Conservation (phyloP, 1,284 basidiomycete species). For the Chalciporus sp. region DNA sequence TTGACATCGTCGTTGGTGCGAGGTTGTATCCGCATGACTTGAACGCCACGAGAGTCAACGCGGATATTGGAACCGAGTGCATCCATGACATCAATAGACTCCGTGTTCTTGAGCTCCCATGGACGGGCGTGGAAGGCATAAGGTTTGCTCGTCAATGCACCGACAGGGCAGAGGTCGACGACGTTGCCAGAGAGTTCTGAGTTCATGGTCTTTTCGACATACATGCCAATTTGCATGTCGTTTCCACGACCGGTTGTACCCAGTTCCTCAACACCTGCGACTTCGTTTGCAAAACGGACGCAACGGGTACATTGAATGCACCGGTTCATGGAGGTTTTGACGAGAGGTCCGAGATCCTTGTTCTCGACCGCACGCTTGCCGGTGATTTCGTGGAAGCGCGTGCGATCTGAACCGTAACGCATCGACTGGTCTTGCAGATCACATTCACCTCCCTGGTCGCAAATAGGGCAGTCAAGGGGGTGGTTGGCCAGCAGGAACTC, state of each 20-base stretch:
- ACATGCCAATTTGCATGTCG: constrained; percentile 98
- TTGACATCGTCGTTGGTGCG: constrained; percentile 98
- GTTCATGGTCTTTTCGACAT: constrained; percentile 97
- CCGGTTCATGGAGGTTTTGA: constrained; percentile 99
- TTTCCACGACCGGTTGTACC: constrained; percentile 98
- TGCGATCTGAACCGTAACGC: constrained; percentile 97
- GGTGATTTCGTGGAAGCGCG: constrained; percentile 96
- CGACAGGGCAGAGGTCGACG: constrained; percentile 96
- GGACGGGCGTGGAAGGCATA: constrained; percentile 97
- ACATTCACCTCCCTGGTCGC: constrained; percentile 98
- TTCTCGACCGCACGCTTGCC: constrained; percentile 99
- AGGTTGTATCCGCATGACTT: constrained; percentile 98
- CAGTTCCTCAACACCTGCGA: constrained; percentile 97
- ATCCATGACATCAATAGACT: constrained; percentile 97
- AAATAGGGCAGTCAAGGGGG: constrained; percentile 97
- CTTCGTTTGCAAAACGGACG: constrained; percentile 98
- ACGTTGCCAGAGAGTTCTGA: constrained; percentile 98
- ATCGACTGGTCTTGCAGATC: constrained; percentile 99
- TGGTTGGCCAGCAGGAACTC: constrained; percentile 98
- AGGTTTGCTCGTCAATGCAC: constrained; percentile 97
- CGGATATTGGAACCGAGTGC: constrained; percentile 98
- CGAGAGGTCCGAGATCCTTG: constrained; percentile 97
- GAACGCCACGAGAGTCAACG: constrained; percentile 92
- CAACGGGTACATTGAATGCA: constrained; percentile 99
- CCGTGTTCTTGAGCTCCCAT: constrained; percentile 99